Base-by-base conservation (phyloP, 768 basidiomycete genomes). In the Auriculariales sp. region DNA sequence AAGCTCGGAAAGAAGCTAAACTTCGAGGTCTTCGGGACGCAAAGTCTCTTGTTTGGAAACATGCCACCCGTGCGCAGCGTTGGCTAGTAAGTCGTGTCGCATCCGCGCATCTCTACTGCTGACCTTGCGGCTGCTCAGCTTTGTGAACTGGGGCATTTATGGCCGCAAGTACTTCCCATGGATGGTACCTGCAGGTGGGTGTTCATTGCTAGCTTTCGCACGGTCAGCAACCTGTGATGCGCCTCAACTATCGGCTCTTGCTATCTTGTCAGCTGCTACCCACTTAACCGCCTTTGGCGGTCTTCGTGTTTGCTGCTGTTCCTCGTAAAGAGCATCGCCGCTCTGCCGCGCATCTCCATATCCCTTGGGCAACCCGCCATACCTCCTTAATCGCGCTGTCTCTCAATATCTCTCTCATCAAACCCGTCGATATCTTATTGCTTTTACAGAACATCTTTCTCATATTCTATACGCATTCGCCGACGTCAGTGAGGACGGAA, bases 161-260 rank as follows among this genome's bases (percentile, higher is more conserved):
- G 95, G 79, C 25, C 75, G 93, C 52, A 93, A 91, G 64, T 99
- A 76, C 62, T 85, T 83, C 30, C 94, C 94, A 1, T 81, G 82
- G 3, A 61, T 76, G 46, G 90, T 97, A 53, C 95, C 93, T 10
- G 75, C 39, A n/a, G n/a, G n/a, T n/a, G n/a, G n/a, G n/a, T n/a
- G n/a, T n/a, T n/a, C n/a, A n/a, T n/a, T n/a, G n/a, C n/a, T n/a
- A n/a, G n/a, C n/a, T n/a, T n/a, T n/a, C n/a, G n/a, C n/a, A n/a
- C n/a, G n/a, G n/a, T n/a, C n/a, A n/a, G n/a, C n/a, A n/a, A n/a
- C n/a, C n/a, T n/a, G n/a, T n/a, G n/a, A n/a, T n/a, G n/a, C n/a
- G n/a, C n/a, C n/a, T n/a, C n/a, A n/a, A n/a, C n/a, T n/a, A n/a
- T n/a, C n/a, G n/a, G n/a, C n/a, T n/a, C n/a, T n/a, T n/a, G n/a